Conservation (phyloP, 768 basidiomycete genomes). For the Kondoa subrosea region DNA sequence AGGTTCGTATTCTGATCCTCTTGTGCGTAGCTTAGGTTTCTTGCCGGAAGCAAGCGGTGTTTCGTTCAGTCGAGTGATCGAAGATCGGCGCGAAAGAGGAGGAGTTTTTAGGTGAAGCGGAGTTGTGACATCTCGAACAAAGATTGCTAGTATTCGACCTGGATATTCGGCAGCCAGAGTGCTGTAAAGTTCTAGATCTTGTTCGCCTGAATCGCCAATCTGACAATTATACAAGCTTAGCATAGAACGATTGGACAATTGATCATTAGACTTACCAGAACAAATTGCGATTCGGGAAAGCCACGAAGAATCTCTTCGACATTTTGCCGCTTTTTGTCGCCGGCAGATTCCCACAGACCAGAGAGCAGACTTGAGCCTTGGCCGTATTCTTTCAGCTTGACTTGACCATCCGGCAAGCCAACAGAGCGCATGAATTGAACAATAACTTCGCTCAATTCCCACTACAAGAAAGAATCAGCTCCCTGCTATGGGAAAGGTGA, state of each 20-base stretch:
- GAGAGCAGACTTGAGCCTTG: slow-evolving; percentile 53
- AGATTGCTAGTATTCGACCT: slow-evolving; percentile 55
- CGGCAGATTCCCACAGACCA: slow-evolving; percentile 63
- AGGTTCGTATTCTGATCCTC: not conserved
- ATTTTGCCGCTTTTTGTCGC: slow-evolving; percentile 57
- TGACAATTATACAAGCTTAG: slow-evolving; percentile 40
- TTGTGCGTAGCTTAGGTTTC: not conserved
- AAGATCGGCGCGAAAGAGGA: not conserved
- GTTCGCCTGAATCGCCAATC: slow-evolving; percentile 84
- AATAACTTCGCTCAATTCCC: slow-evolving; percentile 58
- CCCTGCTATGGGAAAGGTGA: not conserved
- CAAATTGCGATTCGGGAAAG: slow-evolving; percentile 10
- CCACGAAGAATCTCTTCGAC: slow-evolving; percentile 40
- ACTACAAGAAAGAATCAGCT: slow-evolving; percentile 3
- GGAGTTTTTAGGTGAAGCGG: slow-evolving; percentile 9
- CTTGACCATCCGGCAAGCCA: slow-evolving; percentile 47
- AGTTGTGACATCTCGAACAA: slow-evolving; percentile 57
- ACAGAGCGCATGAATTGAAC: slow-evolving; percentile 56
- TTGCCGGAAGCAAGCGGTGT: not conserved
- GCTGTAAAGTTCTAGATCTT: slow-evolving; percentile 81
- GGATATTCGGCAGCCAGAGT: slow-evolving; percentile 50
- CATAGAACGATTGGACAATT: too few relatives aligned
- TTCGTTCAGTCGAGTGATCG: not conserved
- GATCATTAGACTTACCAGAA: not conserved
- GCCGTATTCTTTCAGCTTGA: slow-evolving; percentile 51